Evolutionary conservation across 352 stramenopile genomes (phyloP), one percentile per base, ranked within the genome.

Genomic region (Halophytophthora polymorphica): DNA sequence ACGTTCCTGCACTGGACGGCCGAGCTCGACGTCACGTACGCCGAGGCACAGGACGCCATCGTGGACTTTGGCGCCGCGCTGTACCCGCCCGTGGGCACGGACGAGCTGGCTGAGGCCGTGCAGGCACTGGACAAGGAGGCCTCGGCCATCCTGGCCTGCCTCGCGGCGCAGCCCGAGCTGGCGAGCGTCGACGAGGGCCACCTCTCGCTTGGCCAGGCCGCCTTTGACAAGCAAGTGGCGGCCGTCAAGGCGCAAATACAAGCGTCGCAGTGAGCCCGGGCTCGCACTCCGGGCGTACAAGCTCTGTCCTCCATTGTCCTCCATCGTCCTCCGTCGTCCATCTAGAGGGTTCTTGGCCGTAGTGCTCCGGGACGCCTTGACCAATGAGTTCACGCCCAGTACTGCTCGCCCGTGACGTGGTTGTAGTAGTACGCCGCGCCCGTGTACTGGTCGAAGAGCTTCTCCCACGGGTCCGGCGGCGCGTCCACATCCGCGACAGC

Each of bases 381-480:
- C n/a, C 44, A 66, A 34, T 77, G 72, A 71, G 25, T 8, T 31
- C 25, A 88, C 33, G 78, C 85, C 85, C 85, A 96, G 53, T 88
- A 92, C 38, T 78, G 68, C 45, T 96, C 85, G 28, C 83, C 85
- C 19, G 85, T 96, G 56, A 90, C 69, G 64, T 66, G 86, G 69
- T 95, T 95, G 74, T 92, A 95, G 66, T 90, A 96, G 58, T 94
- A 95, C 2, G 82, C 71, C 12, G 82, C 74, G 12, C 85, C 85
- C 1, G 77, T 90, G 66, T 83, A 86, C 56, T 96, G 85, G 60
- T 96, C 86, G 29, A 89, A 86, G 65, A 88, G 90, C 44, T 95
- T 86, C 14, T 88, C 72, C 85, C 85, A 96, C 22, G 78, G 75
- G 58, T 89, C 77, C 2, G 73, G 69, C 5, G 75, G 75, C 11